Evolutionary conservation across 2,329 filamentous ascomycete species (phyloP), one percentile per base, ranked within the genome.

Genomic region (Trichoderma oligosporum): DNA sequence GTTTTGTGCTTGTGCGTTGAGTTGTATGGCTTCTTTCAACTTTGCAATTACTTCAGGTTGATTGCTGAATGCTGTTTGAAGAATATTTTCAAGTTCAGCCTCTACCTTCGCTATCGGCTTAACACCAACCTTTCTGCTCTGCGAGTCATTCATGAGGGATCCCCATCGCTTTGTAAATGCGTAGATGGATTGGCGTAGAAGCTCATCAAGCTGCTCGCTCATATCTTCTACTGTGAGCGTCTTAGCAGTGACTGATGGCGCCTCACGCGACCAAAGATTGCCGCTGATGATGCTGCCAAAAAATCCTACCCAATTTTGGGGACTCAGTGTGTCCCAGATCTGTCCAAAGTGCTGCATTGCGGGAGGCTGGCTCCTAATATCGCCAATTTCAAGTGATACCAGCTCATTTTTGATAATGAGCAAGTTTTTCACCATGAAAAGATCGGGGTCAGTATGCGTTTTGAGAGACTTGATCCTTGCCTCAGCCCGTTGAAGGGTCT

Each of bases 341-440:
- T 82, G 82, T 14, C 78, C 74, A 65, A 87, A 86, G 65, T 87
- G 83, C 63, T 85, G 82, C 75, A 83, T 79, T 4, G 71, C 70
- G 24, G 64, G 59, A 11, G 68, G 60, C 42, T 81, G 76, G 56
- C 79, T 80, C 59, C 82, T 76, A 14, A 84, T 79, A 62, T 86
- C 83, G 51, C 83, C 92, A 63, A 99, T 97, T 74, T 99, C 94
- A 61, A 99, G 91, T 8, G 92, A 92, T 24, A 99, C 86, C 51
- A 99, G 88, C 70, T 97, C 90, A 69, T 97, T 95, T 73, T 97
- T 97, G 51, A 99, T 82, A 48, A 97, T 87, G 48, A 99, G 86
- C 2, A 99, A 81, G 69, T 99, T 96, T 65, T 93, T 94, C 65
- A 99, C 87, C 67, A 97, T 86, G 73, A 99, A 99, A 4, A 99